Base-by-base conservation (phyloP, 2,329 filamentous ascomycete species). In the Ophiobolus disseminans region DNA sequence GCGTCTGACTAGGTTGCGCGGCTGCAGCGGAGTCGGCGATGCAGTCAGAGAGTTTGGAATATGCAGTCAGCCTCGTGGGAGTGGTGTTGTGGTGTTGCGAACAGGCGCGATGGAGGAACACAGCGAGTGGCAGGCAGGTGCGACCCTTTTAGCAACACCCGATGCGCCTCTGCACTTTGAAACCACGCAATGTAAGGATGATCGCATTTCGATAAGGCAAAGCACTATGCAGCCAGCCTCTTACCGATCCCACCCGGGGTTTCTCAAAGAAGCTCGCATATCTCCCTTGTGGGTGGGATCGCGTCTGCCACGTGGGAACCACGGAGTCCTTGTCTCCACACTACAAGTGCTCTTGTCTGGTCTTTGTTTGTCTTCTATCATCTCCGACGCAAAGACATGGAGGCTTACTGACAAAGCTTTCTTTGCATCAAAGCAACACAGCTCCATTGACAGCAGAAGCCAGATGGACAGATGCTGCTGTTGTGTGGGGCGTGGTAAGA, bases 241-340 rank as follows among this genome's bases (percentile, higher is more conserved):
- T 48, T 49, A 51, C 52, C 58, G 50, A 50, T n/a, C 22, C 28
- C 25, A 21, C 30, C 30, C 41, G 42, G 48, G 41, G 45, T 45
- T 22, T 14, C 3, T 13, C 13, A 7, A 14, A 32, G n/a, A 14
- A 32, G 6, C 6, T 11, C 23, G 23, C 23, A 26, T 11, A 26
- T 6, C 7, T 26, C 23, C 23, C 6, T 6, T 11, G 23, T 11
- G 7, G 23, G 11, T 6, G 23, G 23, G 23, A 26, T 11, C 55
- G 60, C 55, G 46, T 32, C 41, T 48, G 53, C 58, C 58, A 60
- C 61, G 57, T 62, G 54, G 26, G 28, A 58, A 53, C 50, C 50
- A 45, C 39, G 14, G 20, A 16, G 38, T 13, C 8, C 34, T 25
- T 49, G 16, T 32, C 22, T 39, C 25, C 39, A 17, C 23, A 10